phyloP scores from a whole-genome alignment of 2,329 filamentous ascomycete genomes.

The Aspergillus sp. region DNA sequence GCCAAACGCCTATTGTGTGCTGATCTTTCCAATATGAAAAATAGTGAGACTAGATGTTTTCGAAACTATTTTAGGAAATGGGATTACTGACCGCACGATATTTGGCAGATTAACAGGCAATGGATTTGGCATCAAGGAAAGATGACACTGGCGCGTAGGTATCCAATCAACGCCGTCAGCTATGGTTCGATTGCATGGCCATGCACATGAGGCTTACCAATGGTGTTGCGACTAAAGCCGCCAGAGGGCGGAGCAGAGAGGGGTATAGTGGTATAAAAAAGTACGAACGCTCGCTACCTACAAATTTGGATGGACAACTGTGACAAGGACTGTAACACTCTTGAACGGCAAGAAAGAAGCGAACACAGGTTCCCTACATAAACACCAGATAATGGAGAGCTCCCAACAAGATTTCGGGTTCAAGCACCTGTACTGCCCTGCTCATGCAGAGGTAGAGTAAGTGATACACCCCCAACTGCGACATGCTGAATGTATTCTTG shows the following conservation, averaged over 20 bases:
- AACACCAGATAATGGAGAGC: background rate
- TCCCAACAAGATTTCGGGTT: conserved; percentile 6
- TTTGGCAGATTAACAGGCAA: background rate
- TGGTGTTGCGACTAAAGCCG: background rate
- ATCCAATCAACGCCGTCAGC: background rate
- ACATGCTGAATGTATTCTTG: conserved; percentile 1
- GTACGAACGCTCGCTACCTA: background rate
- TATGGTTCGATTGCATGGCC: background rate
- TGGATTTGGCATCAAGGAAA: background rate
- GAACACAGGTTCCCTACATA: background rate
- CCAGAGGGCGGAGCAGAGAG: background rate
- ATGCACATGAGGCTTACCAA: background rate
- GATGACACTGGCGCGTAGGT: background rate
- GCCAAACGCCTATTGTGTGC: background rate
- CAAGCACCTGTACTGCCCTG: conserved; percentile 11
- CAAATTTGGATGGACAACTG: background rate
- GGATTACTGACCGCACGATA: background rate
- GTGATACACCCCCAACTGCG: background rate
- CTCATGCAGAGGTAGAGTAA: conserved; percentile 11
- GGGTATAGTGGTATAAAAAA: background rate
- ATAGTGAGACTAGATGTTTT: background rate
- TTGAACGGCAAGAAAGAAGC: conserved; percentile 1
- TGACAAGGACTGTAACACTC: conserved; percentile 7
- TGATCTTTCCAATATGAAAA: background rate
- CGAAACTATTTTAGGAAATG: background rate